A percentile compares a stretch with the other conserved stretches of the same genome.
phyloP scores from a whole-genome alignment of 345 rosid genomes.

The Acer campestre region DNA sequence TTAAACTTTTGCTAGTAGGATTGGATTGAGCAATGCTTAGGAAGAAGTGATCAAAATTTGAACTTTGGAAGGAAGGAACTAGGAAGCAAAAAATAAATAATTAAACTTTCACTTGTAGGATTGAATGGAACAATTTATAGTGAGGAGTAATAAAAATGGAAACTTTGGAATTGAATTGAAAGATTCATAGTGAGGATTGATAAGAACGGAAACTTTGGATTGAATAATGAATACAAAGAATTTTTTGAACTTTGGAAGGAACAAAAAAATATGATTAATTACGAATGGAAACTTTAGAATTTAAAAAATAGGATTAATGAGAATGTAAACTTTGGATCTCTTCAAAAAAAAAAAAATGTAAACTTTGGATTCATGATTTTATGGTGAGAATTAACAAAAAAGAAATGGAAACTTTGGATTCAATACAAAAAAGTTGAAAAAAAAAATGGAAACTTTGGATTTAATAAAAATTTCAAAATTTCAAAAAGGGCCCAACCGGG shows the following conservation, averaged over 20 bases:
- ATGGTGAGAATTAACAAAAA: too few relatives aligned
- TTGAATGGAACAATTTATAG: neutral
- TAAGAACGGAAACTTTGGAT: neutral
- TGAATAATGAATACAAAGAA: too few relatives aligned
- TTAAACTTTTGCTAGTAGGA: neutral
- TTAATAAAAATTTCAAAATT: neutral
- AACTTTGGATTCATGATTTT: too few relatives aligned
- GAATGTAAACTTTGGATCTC: too few relatives aligned
- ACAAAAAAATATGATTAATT: too few relatives aligned
- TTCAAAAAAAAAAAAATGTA: too few relatives aligned
- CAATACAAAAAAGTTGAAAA: neutral
- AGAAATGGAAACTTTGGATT: neutral
- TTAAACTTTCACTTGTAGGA: neutral
- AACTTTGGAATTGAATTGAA: neutral
- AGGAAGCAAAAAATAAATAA: too few relatives aligned
- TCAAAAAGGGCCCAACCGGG: constrained; percentile 33
- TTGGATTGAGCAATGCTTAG: neutral
- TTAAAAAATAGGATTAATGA: too few relatives aligned
- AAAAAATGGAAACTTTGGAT: neutral
- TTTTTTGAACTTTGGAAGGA: too few relatives aligned
- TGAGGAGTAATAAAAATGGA: neutral
- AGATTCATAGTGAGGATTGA: neutral
- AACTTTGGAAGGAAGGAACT: neutral
- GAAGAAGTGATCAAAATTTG: too few relatives aligned
- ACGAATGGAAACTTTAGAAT: neutral